Evolutionary conservation across 352 stramenopile species (phyloP).

Genomic region (Saprolegnia parasitica): DNA sequence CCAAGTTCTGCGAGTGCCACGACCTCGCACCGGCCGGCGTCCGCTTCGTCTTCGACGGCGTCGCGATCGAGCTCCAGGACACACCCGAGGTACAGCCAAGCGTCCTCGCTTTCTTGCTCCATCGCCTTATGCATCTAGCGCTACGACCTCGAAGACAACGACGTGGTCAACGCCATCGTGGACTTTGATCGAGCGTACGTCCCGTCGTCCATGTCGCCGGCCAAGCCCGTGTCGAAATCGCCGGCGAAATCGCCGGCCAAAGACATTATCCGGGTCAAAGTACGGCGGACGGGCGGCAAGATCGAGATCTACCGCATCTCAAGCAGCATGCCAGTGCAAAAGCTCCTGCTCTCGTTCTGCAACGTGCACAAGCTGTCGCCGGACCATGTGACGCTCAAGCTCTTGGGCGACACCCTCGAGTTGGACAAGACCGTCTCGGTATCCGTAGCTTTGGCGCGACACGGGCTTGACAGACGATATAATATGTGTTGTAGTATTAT

Average conservation of each 20-base stretch:
- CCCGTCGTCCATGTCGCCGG: neutral
- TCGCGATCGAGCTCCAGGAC: conserved; percentile 1
- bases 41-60: conserved; percentile 12
- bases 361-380: conserved; percentile 18
- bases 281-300: conserved; percentile 7
- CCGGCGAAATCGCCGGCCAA: neutral
- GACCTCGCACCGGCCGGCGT: neutral
- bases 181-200: neutral
- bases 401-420: conserved; percentile 8
- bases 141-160: conserved; percentile 20
- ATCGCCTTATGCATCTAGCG: neutral
- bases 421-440: conserved; percentile 14
- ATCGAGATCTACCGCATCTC: conserved; percentile 17
- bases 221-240: neutral
- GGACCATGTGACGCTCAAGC: conserved; percentile 12
- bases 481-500: conserved; percentile 7
- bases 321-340: conserved; percentile 6
- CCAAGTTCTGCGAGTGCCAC: neutral
- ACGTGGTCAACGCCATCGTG: conserved; percentile 18
- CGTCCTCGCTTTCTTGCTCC: neutral
- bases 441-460: no score
- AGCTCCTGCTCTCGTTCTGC: conserved; percentile 21
- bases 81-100: conserved; percentile 3
- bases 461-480: neutral
- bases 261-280: conserved; percentile 10